phyloP scores from a whole-genome alignment of 2,329 filamentous ascomycete species.

The Sordariomycetes sp. region DNA sequence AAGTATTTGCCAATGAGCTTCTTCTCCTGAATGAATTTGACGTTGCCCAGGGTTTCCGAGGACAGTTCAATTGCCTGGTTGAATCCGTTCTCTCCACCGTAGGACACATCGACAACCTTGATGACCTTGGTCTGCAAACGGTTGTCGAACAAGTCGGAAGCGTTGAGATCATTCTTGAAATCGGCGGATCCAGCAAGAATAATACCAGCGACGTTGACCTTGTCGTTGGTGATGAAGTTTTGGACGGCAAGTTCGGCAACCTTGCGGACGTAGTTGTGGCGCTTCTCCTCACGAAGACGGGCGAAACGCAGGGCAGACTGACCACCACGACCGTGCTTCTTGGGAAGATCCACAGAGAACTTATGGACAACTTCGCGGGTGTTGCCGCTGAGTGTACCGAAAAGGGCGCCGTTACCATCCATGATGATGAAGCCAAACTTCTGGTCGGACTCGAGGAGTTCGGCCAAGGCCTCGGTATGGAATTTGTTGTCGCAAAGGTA shows the following conservation, averaged over 20 bases:
- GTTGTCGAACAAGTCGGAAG: constrained; percentile 92
- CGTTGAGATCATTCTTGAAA: constrained; percentile 99
- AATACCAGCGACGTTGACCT: constrained; percentile 92
- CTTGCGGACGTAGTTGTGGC: constrained; percentile 99
- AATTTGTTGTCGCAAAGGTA: constrained; percentile 99
- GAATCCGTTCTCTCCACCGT: constrained; percentile 98
- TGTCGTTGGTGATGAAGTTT: constrained; percentile 97
- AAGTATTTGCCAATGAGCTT: constrained; percentile 99
- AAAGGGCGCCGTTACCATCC: constrained; percentile 97
- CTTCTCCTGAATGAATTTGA: constrained; percentile 99
- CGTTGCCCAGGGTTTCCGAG: constrained; percentile 91
- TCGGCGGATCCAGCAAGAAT: constrained; percentile 96
- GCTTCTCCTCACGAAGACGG: constrained; percentile 98
- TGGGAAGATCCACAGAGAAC: constrained; percentile 95
- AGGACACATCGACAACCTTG: constrained; percentile 98
- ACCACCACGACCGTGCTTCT: constrained; percentile 99
- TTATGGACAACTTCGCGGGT: constrained; percentile 96
- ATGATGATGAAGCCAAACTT: constrained; percentile 99
- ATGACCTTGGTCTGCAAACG: constrained; percentile 92
- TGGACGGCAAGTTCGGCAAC: constrained; percentile 96
- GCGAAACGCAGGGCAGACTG: constrained; percentile 99
- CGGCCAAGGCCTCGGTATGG: constrained; percentile 93
- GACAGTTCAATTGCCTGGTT: constrained; percentile 98
- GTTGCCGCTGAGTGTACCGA: constrained; percentile 94
- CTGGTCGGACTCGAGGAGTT: constrained; percentile 96